Evolutionary conservation across 352 stramenopile species (phyloP), one percentile per base, ranked within the genome.

Genomic region (Phytopythium ostracodes): DNA sequence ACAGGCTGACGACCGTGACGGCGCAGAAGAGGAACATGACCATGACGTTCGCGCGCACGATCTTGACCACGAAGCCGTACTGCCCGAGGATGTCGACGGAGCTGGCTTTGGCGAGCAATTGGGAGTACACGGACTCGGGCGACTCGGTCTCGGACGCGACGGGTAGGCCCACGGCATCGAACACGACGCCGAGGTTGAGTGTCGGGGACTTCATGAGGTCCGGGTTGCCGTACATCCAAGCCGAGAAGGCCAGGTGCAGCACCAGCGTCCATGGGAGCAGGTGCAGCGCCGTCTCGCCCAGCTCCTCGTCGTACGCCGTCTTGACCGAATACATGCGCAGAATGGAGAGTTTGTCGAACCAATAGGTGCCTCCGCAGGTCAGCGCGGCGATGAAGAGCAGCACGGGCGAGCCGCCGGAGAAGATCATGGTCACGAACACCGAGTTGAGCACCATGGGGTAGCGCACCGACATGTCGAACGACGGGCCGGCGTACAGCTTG

Each of bases 391-490:
- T 89, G 49, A 91, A 91, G 17, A 96, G 73, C 59, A 96, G 51
- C 2, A 94, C 64, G 0, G 87, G 87, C 17, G 86, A 91, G 14
- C 86, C 85, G 22, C 86, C 87, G 36, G 78, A 88, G 60, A 95
- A 96, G 18, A 89, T 63, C 59, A 94, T 79, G 5, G 87, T 94
- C 47, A 96, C 85, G 54, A 92, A 92, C 20, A 95, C 66, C 33
- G 81, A 92, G 59, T 94, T 96, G 40, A 95, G 76, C 35, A 96
- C 68, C 69, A 92, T 75, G 5, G 87, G 86, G 65, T 96, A 96
- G 31, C 84, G 75, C 42, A 94, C 63, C 12, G 84, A 81, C 54
- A 94, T 84, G 49, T 93, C 79, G 52, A 96, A 94, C 14, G 65
- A 35, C 9, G 82, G 84, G 0, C 82, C 85, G 0, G 82, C 80